Conservation (phyloP, 192 early-diverging fungal species). For the Gamsiella multidivaricata region DNA sequence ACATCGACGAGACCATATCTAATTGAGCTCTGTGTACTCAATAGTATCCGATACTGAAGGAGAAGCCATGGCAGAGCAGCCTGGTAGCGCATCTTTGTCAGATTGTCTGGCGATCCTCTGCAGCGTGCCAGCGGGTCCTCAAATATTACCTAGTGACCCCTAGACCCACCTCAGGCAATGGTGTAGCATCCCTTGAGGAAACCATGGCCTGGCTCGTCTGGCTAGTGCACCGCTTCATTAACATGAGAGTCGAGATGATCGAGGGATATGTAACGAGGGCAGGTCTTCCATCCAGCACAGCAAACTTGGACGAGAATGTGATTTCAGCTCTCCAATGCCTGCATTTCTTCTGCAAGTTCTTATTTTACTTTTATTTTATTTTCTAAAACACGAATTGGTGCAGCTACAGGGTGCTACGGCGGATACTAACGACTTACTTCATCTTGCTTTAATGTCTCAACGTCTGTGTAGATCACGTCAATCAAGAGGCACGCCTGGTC, state of each 20-base stretch:
- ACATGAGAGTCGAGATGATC: conserved; percentile 33
- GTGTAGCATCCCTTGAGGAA: conserved; percentile 41
- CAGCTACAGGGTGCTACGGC: too few species aligned
- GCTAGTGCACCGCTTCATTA: conserved; percentile 50
- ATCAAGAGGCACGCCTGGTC: conserved; percentile 66
- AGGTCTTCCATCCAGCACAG: conserved; percentile 37
- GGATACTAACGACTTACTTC: conserved; percentile 10
- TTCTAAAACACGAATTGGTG: too few species aligned
- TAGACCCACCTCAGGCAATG: conserved; percentile 26
- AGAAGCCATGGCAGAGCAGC: conserved; percentile 45
- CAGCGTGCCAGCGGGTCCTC: conserved; percentile 41
- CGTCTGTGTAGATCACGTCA: conserved; percentile 67
- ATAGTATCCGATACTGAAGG: conserved; percentile 49
- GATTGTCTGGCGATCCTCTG: conserved; percentile 38
- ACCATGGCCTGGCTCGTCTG: conserved; percentile 47
- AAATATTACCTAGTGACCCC: conserved; percentile 45
- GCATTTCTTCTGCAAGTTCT: conserved; percentile 44
- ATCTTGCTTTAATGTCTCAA: too few species aligned
- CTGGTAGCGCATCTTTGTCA: conserved; percentile 45
- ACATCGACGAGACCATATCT: too few species aligned
- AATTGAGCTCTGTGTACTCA: too few species aligned
- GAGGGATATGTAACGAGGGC: conserved; percentile 19
- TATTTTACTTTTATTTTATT: too few species aligned
- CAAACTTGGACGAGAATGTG: conserved; percentile 41
- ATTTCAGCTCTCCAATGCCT: conserved; percentile 41